Evolutionary conservation across 768 basidiomycete species (phyloP).

Genomic region (Boletus reticulatus): DNA sequence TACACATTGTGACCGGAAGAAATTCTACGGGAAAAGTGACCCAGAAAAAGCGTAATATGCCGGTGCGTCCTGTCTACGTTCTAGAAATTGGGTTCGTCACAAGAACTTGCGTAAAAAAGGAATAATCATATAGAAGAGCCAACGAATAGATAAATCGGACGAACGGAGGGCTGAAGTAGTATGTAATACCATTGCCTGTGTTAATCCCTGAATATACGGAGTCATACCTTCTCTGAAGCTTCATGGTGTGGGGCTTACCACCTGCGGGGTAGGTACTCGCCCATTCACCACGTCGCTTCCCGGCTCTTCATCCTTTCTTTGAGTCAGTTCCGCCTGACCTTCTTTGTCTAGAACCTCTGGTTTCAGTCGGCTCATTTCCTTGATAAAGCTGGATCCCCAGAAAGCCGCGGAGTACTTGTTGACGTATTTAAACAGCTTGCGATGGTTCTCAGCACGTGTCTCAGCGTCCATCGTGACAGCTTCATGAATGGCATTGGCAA

Average conservation of each 20-base stretch:
- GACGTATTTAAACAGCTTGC: slow-evolving; percentile 95
- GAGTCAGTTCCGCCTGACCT: slow-evolving; percentile 35
- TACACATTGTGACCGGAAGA: slow-evolving; percentile 11
- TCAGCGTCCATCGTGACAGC: slow-evolving; percentile 87
- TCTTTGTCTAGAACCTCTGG: slow-evolving; percentile 35
- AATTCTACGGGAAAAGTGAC: slow-evolving; percentile 14
- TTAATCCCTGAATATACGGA: slow-evolving; percentile 26
- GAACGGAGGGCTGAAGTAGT: slow-evolving; percentile 12
- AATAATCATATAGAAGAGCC: slow-evolving; percentile 40
- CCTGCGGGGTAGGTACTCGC: slow-evolving; percentile 32
- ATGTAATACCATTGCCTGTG: slow-evolving; percentile 25
- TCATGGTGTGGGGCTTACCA: slow-evolving; percentile 36
- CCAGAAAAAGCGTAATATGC: slow-evolving; percentile 8
- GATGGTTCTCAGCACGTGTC: slow-evolving; percentile 86
- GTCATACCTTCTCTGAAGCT: slow-evolving; percentile 30
- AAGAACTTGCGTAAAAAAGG: slow-evolving; percentile 32
- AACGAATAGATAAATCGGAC: slow-evolving; percentile 30
- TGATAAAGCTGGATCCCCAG: slow-evolving; percentile 90
- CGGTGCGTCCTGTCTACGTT: slow-evolving; percentile 16
- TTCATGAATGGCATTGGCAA: slow-evolving; percentile 95
- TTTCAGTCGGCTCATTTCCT: slow-evolving; percentile 71
- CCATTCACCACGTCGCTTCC: slow-evolving; percentile 42
- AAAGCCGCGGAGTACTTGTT: slow-evolving; percentile 92
- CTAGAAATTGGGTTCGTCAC: slow-evolving; percentile 23
- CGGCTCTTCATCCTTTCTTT: slow-evolving; percentile 34